Evolutionary conservation across 73 alveolate species (phyloP).

Genomic region (Paramecium octaurelia): DNA sequence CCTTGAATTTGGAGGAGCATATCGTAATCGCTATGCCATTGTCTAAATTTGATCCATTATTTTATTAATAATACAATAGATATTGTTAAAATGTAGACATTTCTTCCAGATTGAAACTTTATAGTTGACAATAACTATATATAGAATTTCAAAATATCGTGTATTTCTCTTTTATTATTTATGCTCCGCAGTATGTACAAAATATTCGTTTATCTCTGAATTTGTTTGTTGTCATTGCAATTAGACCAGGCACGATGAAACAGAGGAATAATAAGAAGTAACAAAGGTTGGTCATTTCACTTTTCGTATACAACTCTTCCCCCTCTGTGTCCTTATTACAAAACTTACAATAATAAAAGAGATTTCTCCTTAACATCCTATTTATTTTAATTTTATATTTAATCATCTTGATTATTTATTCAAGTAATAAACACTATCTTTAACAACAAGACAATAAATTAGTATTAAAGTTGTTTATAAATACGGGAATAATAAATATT

Average conservation of each 20-base stretch:
- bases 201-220: not conserved
- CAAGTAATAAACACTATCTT: not conserved
- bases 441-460: not conserved
- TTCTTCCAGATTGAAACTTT: not conserved
- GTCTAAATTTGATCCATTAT: conserved; percentile 43
- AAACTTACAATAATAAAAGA: not conserved
- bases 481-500: conserved; percentile 4
- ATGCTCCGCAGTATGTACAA: not conserved
- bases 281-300: not conserved
- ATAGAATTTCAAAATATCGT: not conserved
- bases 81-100: not conserved
- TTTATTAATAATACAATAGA: not conserved
- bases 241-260: not conserved
- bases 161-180: not conserved
- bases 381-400: not conserved
- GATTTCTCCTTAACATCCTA: not conserved
- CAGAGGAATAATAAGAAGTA: not conserved
- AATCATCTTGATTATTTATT: not conserved
- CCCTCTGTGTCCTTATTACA: not conserved
- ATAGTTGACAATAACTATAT: not conserved
- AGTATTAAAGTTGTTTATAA: not conserved
- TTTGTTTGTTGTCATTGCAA: not conserved
- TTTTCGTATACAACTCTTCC: not conserved
- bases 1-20: conserved; percentile 50
- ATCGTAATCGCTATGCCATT: conserved; percentile 54